Conservation (phyloP, 371 early-diverging fungal species). For the Choanephora cucurbitarum region DNA sequence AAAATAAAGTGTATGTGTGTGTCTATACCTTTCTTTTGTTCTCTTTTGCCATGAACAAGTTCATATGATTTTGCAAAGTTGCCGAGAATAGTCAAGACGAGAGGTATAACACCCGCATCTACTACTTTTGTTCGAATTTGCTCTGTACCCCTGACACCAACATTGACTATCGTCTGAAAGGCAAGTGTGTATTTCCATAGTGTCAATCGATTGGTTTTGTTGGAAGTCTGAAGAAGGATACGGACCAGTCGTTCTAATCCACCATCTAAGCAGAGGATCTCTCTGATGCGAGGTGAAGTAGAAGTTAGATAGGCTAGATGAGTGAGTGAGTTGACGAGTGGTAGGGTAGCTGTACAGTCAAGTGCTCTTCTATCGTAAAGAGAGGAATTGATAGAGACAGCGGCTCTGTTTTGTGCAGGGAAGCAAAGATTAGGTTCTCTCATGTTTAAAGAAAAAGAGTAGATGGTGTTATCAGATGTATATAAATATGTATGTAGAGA, state of each 20-base stretch:
- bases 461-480: background rate
- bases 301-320: conserved; percentile 85
- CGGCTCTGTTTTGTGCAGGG: conserved; percentile 74
- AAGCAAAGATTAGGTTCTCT: conserved; percentile 82
- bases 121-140: conserved; percentile 82
- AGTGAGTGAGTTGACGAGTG: conserved; percentile 84
- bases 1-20: too few species aligned
- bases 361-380: conserved; percentile 90
- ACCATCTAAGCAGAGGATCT: conserved; percentile 83
- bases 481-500: too few species aligned
- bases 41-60: conserved; percentile 58
- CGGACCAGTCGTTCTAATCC: conserved; percentile 84
- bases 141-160: conserved; percentile 84
- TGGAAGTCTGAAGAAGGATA: conserved; percentile 66
- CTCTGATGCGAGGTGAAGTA: conserved; percentile 80
- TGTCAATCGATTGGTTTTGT: conserved; percentile 63
- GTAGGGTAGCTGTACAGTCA: conserved; percentile 84
- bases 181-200: conserved; percentile 84
- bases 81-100: conserved; percentile 77
- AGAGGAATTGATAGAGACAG: conserved; percentile 77
- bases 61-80: conserved; percentile 64
- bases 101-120: conserved; percentile 79
- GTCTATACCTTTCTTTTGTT: conserved; percentile 41
- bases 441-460: conserved; percentile 46
- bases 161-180: conserved; percentile 83